These are phyloP conservation scores for Solanum paucissectum DNA, from an alignment of 257 asterid genomes.

Conservation along the genomic window DNA sequence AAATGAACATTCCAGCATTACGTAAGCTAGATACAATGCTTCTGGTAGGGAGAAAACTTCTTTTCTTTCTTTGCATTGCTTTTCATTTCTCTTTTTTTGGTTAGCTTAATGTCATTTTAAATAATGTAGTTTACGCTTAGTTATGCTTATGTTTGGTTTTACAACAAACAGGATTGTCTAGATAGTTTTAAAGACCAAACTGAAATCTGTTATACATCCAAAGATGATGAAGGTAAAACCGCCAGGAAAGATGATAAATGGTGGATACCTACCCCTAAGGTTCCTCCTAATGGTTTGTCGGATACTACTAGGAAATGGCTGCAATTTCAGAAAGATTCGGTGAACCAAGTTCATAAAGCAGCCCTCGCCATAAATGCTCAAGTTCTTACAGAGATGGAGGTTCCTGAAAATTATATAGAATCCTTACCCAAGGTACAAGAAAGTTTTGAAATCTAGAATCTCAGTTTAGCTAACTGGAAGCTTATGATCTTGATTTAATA, in stretches of 20 bases:
- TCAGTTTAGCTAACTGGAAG: neutral
- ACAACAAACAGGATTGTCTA: slow-evolving; percentile 52
- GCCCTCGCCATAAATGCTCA: slow-evolving; percentile 84
- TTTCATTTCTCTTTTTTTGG: neutral
- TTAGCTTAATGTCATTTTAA: neutral
- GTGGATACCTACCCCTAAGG: slow-evolving; percentile 92
- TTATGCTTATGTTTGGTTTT: neutral
- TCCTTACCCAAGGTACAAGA: slow-evolving; percentile 69
- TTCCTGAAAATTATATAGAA: slow-evolving; percentile 73
- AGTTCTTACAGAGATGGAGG: slow-evolving; percentile 60
- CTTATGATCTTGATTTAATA: neutral
- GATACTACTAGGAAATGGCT: slow-evolving; percentile 63
- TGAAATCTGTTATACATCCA: slow-evolving; percentile 51
- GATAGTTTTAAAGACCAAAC: slow-evolving; percentile 73
- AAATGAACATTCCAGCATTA: slow-evolving; percentile 74
- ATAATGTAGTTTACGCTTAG: neutral
- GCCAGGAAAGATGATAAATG: slow-evolving; percentile 52
- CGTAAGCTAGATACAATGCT: slow-evolving; percentile 78
- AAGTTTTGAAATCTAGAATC: neutral
- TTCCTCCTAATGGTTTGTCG: slow-evolving; percentile 62
- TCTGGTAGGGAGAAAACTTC: slow-evolving; percentile 30
- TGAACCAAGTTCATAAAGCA: slow-evolving; percentile 78
- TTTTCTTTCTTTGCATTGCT: neutral
- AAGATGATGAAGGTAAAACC: slow-evolving; percentile 29
- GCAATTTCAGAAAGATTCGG: slow-evolving; percentile 71